Evolutionary conservation across 2,329 filamentous ascomycete genomes (phyloP), one percentile per base, ranked within the genome.

Genomic region (Chaetomium olivaceum): DNA sequence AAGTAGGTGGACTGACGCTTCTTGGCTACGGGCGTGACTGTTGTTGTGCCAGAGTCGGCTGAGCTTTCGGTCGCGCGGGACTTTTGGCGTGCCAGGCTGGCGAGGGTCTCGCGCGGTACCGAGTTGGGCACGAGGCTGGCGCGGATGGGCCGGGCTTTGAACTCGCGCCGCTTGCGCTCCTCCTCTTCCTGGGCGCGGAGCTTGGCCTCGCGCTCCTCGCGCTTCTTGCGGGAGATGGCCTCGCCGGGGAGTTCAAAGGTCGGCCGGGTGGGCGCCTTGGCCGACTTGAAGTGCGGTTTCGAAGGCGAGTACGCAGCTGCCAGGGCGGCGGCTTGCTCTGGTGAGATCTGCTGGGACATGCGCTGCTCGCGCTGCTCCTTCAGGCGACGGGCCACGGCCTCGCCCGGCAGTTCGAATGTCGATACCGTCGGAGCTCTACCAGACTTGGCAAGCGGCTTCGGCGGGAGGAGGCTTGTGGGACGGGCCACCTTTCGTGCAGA

Each of bases 191-290:
- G 81, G 3, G 80, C 81, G 67, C 78, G 82, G 52, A 89, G 76
- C 68, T 81, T 83, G 64, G 84, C 79, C 71, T 87, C 82, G 62
- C 82, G 80, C 72, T 86, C 79, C 76, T 88, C 81, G 69, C 82
- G 79, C 77, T 87, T 85, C 31, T 80, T 77, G 1, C 82, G 78
- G 2, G 83, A 85, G 58, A 89, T 83, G 3, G 83, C 84, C 71
- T 89, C 87, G 9, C 87, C 87, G 0, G 87, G 86, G 52, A 90
- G 79, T 75, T 89, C 86, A 75, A 89, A 89, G 6, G 77, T 81
- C 12, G 87, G 80, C 27, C 81, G 81, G 0, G 84, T 84, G 21
- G 82, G 80, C n/a, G 78, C 75, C 70, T 82, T 88, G 56, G 75
- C 79, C 23, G 82, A 84, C 71, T 81, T 85, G 58, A 80, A 76